A percentile compares a stretch with the other conserved stretches of the same genome.
Conservation (phyloP, 2,329 filamentous ascomycete genomes). For the Cryphonectria naterciae region DNA sequence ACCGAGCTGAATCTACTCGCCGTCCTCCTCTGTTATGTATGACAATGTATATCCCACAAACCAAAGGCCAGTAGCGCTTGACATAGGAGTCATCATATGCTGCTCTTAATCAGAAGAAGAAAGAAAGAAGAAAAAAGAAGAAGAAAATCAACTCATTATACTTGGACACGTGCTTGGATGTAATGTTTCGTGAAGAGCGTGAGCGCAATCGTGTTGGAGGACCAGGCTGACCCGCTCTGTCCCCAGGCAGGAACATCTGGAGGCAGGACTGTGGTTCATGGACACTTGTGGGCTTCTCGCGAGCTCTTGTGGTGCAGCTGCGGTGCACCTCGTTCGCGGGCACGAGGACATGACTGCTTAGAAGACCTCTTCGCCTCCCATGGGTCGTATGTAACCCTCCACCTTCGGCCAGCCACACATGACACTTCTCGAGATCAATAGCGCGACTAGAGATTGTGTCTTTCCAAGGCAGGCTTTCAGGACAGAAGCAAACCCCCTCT, state of each 20-base stretch:
- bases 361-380: not conserved
- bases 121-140: not conserved
- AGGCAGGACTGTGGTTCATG: not conserved
- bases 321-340: not conserved
- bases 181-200: not conserved
- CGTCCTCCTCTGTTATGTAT: not conserved
- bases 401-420: not conserved
- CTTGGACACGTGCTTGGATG: not conserved
- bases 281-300: not conserved
- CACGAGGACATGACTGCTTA: not conserved
- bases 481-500: not conserved
- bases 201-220: not conserved
- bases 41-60: slow-evolving; percentile 11
- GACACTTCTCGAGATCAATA: not conserved
- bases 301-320: not conserved
- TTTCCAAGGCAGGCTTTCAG: not conserved
- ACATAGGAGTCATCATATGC: not conserved
- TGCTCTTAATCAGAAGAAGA: not conserved
- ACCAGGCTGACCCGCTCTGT: not conserved
- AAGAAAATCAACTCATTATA: not conserved
- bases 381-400: not conserved
- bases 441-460: not conserved
- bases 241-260: not conserved
- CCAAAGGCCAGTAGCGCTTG: slow-evolving; percentile 6
- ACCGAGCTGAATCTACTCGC: slow-evolving; percentile 13